Base-by-base conservation (phyloP, 257 asterid genomes). In the Solanum appendiculatum region DNA sequence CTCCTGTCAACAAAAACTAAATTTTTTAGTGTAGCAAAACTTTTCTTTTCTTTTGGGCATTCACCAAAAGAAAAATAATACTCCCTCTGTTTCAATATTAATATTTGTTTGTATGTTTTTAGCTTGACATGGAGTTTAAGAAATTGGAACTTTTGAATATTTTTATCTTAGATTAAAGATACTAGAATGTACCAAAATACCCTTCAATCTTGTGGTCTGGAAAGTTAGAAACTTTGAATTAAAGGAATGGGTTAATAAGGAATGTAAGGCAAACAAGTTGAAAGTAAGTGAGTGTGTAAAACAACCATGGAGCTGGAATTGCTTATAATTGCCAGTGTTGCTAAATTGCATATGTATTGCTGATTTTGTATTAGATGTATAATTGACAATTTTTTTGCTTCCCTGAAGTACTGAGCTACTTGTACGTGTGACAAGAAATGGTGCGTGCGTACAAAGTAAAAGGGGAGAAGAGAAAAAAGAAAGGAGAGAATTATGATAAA, bases 381-480 rank as follows among this genome's bases (percentile, higher is more conserved):
- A 7, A 36, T 18, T 69, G 77, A 16, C 25, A 33, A 69, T 69
- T 13, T 69, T 69, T 69, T 69, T 69, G 42, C n/a, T 33, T 33
- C 14, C 23, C 25, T 69, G 77, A 31, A 69, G 42, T 69, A 16
- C 42, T 16, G 42, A 31, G n/a, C n/a, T 73, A 12, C 56, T 74
- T 78, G 0, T 54, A 54, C 10, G n/a, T 7, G 63, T 54, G 63
- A 54, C 63, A 54, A 54, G 63, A 88, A 84, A 92, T 92, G 93
- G 92, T 88, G 51, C 86, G 94, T 58, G 56, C 84, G 5, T 88
- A 89, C 87, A 89, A 89, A 70, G 84, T 90, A 82, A 90, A 86
- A 78, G 92, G 92, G 85, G 89, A 89, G 48, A 89, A 88, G 91
- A 89, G 90, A 33, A 90, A 87, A 89, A 89, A 72, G 87, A 88